Evolutionary conservation across 306 rosid species (phyloP).

Genomic region (Comarum palustre): DNA sequence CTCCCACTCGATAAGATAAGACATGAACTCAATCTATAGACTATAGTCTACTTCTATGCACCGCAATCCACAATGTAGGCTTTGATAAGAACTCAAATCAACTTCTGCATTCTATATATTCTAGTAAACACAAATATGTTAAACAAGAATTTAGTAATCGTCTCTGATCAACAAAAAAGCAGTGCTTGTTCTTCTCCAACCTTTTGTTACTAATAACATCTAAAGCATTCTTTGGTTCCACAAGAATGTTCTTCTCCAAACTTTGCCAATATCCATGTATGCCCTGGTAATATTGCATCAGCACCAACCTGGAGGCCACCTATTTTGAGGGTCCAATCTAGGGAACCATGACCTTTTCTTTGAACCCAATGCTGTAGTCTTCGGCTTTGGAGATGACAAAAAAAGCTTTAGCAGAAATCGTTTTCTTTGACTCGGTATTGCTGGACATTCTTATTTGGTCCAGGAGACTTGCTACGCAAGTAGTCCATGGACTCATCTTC

Average conservation of each 20-base stretch:
- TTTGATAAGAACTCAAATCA: background rate
- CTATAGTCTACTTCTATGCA: background rate
- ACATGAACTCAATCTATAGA: background rate
- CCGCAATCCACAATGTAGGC: background rate
- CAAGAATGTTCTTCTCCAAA: background rate
- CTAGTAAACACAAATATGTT: background rate
- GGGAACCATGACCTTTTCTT: slow-evolving; percentile 46
- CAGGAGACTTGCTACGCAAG: slow-evolving; percentile 6
- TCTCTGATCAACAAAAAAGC: background rate
- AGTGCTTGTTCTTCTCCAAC: background rate
- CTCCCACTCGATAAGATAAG: background rate
- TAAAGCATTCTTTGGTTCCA: background rate
- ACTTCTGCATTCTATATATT: background rate
- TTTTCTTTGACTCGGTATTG: slow-evolving; percentile 10
- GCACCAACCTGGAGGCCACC: slow-evolving; percentile 85
- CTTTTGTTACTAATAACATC: background rate
- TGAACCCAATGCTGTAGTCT: slow-evolving; percentile 29
- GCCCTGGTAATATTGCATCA: slow-evolving; percentile 8
- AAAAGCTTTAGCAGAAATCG: slow-evolving; percentile 27
- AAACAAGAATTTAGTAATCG: slow-evolving; percentile 1
- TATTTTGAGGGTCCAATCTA: slow-evolving; percentile 41
- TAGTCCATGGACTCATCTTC: background rate
- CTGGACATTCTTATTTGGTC: background rate
- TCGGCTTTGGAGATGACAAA: slow-evolving; percentile 25
- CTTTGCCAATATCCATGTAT: background rate